Evolutionary conservation across 768 basidiomycete genomes (phyloP).

Genomic region (Phylloporus arenicola): DNA sequence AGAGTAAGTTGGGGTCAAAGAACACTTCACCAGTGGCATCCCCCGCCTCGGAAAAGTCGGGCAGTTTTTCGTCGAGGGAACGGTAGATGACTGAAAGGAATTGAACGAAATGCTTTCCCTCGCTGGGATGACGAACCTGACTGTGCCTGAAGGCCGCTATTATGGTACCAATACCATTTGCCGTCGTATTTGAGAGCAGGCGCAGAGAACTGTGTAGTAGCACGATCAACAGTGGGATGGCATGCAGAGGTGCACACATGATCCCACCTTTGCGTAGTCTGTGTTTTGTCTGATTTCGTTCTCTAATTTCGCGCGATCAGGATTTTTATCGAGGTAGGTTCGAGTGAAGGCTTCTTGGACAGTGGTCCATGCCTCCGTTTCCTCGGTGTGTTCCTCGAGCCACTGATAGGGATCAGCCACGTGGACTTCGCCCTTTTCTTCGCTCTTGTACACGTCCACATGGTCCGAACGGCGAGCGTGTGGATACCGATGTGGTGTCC

Average conservation of each 20-base stretch:
- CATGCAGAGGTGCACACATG: neutral
- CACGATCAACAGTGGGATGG: conserved; percentile 1
- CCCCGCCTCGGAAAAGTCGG: conserved; percentile 44
- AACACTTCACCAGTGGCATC: conserved; percentile 61
- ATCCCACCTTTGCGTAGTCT: conserved; percentile 44
- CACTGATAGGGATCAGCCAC: conserved; percentile 72
- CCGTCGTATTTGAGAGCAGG: conserved; percentile 59
- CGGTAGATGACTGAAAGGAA: conserved; percentile 50
- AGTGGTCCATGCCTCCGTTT: conserved; percentile 61
- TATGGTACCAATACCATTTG: conserved; percentile 79
- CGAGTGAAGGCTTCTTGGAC: conserved; percentile 57
- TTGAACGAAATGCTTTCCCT: neutral
- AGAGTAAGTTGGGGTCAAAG: conserved; percentile 75
- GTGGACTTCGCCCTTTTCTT: conserved; percentile 51
- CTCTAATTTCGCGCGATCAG: conserved; percentile 54
- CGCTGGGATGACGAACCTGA: conserved; percentile 27
- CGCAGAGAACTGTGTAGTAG: conserved; percentile 48
- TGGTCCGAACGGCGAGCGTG: conserved; percentile 58
- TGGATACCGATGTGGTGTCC: conserved; percentile 60
- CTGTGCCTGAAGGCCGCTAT: conserved; percentile 72
- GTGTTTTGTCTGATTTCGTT: conserved; percentile 51
- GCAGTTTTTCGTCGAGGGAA: conserved; percentile 48
- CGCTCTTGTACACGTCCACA: conserved; percentile 64
- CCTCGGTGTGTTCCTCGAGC: conserved; percentile 59
- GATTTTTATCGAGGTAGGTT: conserved; percentile 55